Base-by-base conservation (phyloP, 192 early-diverging fungal species). In the Rhizophagus sp. region DNA sequence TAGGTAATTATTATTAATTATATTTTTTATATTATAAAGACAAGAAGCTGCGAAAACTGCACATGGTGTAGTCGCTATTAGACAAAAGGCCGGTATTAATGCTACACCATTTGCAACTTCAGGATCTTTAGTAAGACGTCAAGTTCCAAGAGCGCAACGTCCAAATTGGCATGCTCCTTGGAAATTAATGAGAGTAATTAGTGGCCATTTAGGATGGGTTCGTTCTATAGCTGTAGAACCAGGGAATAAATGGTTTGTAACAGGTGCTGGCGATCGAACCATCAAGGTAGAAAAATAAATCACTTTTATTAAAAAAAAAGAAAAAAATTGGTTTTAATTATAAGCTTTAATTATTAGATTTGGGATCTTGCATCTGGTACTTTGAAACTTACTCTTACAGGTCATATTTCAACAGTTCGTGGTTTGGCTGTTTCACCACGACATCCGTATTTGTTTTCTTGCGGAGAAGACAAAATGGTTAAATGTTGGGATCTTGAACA, bases 401-500 rank as follows among this genome's bases (percentile, higher is more conserved):
- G 97, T 22, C 98, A 99, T 84, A 97, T 99, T 80, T 93, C 96
- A 30, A 91, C 95, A 15, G 96, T 99, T 5, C 94, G 97, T 50
- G 97, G 97, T 6, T 88, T 99, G 49, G 96, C 94, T 2, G 94
- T 99, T 0, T 99, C 97, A 10, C 84, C 93, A 6, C 91, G 98
- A 6, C 98, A 99, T 78, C 98, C 98, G 12, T 99, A 99, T 79
- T 81, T 99, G 64, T 99, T 99, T 80, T 98, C 97, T 2, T 91
- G 90, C 77, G 98, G 97, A 66, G 98, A 99, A 83, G 98, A 99
- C 87, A 99, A 99, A 82, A 93, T 94, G 91, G 93, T 99, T 75
- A 98, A 98, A 83, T 99, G 97, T 85, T 99, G 98, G 98, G 98
- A 99, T 87, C 83, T 99, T 62, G 98, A 99, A 86, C 93, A 93